Conservation (phyloP, 305 asterid genomes). For the Fraxinus latifolia region DNA sequence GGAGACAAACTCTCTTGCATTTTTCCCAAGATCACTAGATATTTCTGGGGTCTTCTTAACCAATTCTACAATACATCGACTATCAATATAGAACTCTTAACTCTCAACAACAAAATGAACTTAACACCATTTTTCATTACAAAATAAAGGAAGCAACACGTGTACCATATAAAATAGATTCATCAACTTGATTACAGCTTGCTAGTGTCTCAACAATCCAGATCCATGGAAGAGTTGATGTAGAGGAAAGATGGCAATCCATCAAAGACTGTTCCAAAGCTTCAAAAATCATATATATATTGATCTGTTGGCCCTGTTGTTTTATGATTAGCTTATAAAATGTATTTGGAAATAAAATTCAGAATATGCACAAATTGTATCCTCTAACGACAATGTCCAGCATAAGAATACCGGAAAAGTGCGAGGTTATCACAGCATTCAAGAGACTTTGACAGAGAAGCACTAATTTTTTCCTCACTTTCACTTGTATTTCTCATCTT, state of each 20-base stretch:
- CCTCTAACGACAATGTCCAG: constrained; percentile 4
- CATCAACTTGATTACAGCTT: constrained; percentile 37
- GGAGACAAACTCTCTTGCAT: constrained; percentile 44
- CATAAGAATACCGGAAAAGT: neutral
- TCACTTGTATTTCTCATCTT: neutral
- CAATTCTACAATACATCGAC: constrained; percentile 40
- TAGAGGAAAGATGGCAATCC: constrained; percentile 39
- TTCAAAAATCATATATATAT: constrained; percentile 22
- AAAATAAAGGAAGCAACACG: neutral
- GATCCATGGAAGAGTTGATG: constrained; percentile 42
- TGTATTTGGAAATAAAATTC: constrained; percentile 19
- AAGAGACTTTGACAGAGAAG: neutral
- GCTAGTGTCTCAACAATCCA: constrained; percentile 53
- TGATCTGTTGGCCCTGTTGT: constrained; percentile 12
- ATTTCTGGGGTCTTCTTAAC: constrained; percentile 40
- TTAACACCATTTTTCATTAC: constrained; percentile 15
- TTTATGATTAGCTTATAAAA: constrained; percentile 15
- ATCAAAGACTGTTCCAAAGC: constrained; percentile 36
- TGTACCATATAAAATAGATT: constrained; percentile 46
- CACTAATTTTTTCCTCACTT: neutral
- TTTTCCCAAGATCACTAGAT: constrained; percentile 31
- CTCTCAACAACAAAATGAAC: constrained; percentile 16
- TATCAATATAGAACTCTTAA: constrained; percentile 25
- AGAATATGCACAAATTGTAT: neutral
- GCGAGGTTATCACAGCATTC: neutral